Conservation (phyloP, 768 basidiomycete genomes). For the Polyporus arcularius region DNA sequence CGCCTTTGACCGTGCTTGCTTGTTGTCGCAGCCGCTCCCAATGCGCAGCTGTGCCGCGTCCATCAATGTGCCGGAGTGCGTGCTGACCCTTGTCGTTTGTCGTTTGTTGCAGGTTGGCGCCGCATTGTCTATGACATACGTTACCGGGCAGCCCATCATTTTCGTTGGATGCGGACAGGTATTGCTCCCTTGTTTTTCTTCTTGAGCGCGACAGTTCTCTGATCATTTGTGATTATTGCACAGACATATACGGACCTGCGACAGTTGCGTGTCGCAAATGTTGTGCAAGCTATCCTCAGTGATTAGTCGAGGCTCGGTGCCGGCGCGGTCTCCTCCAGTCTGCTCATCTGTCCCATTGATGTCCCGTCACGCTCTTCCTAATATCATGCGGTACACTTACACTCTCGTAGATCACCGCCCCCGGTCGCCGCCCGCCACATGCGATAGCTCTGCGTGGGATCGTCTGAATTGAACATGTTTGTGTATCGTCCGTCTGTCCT, state of each 20-base stretch:
- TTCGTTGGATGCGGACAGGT: conserved; percentile 99
- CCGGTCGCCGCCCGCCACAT: neutral
- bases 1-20: conserved; percentile 22
- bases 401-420: neutral
- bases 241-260: conserved; percentile 97
- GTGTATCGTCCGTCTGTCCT: no score
- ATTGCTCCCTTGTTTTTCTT: conserved; percentile 12
- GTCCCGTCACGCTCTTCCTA: neutral
- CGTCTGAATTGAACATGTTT: neutral
- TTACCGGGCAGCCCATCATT: conserved; percentile 96
- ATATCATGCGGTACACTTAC: neutral
- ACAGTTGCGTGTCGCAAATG: conserved; percentile 87
- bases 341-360: neutral
- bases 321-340: neutral
- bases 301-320: conserved; percentile 43
- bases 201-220: neutral
- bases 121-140: conserved; percentile 98
- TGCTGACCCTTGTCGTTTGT: neutral
- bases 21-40: no score
- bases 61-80: no score
- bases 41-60: no score
- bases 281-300: conserved; percentile 89
- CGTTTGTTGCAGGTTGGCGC: conserved; percentile 77
- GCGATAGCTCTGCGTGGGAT: neutral
- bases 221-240: neutral